phyloP scores from a whole-genome alignment of 805 yeast species.

The Monosporozyma siamensis region DNA sequence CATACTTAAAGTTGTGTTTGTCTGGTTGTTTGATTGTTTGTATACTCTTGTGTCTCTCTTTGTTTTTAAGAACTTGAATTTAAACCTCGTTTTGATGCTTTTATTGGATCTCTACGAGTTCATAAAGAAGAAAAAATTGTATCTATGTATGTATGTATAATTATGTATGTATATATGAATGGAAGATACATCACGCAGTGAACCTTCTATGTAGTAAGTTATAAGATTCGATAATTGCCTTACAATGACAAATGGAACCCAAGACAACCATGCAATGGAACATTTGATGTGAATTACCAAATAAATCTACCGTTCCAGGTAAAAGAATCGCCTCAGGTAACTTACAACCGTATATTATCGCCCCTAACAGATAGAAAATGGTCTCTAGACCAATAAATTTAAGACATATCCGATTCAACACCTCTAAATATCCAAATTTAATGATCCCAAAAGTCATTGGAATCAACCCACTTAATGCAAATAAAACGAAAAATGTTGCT shows the following conservation, averaged over 20 bases:
- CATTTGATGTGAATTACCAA: conserved; percentile 78
- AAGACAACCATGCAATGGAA: conserved; percentile 70
- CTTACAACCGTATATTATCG: conserved; percentile 65
- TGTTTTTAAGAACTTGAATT: too few species aligned
- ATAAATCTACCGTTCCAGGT: conserved; percentile 57
- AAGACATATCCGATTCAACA: conserved; percentile 45
- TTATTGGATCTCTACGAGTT: not conserved
- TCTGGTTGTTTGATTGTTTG: too few species aligned
- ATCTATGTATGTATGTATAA: too few species aligned
- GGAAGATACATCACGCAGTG: not conserved
- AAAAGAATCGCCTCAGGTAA: conserved; percentile 58
- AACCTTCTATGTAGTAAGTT: conserved; percentile 23
- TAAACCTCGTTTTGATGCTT: too few species aligned
- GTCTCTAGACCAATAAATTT: conserved; percentile 64
- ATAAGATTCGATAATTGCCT: conserved; percentile 54
- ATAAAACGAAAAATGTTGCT: conserved; percentile 66
- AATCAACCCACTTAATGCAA: conserved; percentile 66
- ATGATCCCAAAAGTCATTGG: conserved; percentile 53
- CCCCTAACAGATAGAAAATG: conserved; percentile 65
- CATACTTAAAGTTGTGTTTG: too few species aligned
- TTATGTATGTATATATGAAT: not conserved
- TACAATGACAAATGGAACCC: conserved; percentile 69
- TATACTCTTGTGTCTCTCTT: not conserved
- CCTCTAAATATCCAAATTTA: conserved; percentile 42
- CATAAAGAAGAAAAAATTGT: not conserved